These are phyloP conservation scores for Trichoderma gracile DNA, from an alignment of 2,329 filamentous ascomycete species.

Conservation along the genomic window DNA sequence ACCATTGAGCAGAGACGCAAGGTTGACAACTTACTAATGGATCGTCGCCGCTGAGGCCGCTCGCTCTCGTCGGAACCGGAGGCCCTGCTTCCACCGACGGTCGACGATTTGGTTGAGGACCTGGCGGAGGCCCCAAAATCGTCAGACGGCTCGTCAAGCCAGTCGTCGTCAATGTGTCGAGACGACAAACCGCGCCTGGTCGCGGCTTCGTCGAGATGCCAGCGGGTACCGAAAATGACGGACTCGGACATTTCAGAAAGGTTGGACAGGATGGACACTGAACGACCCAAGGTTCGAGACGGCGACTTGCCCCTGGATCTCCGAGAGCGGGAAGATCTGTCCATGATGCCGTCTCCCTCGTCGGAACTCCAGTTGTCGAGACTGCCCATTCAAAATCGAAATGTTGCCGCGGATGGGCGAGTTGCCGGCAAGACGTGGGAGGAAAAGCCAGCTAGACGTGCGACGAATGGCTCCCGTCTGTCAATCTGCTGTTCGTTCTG, in stretches of 20 bases:
- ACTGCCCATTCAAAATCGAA: constrained; percentile 1
- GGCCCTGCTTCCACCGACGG: too few species aligned
- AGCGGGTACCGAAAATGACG: background rate
- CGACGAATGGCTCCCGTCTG: background rate
- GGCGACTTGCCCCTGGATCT: constrained; percentile 49
- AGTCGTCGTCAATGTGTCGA: constrained; percentile 16
- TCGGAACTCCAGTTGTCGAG: constrained; percentile 8
- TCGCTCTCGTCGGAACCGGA: constrained; percentile 2
- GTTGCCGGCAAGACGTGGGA: background rate
- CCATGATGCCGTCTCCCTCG: constrained; percentile 40
- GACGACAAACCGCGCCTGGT: background rate
- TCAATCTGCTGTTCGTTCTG: background rate
- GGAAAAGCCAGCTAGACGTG: background rate
- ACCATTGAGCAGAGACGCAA: background rate
- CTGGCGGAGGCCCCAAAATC: background rate
- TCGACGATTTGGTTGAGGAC: too few species aligned
- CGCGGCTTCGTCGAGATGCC: background rate
- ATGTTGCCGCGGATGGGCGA: background rate
- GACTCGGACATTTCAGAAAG: constrained; percentile 35
- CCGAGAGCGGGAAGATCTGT: constrained; percentile 52
- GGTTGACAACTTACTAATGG: constrained; percentile 27
- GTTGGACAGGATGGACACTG: constrained; percentile 51
- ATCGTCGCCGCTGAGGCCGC: background rate
- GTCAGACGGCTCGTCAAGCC: constrained; percentile 4
- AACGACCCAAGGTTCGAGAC: constrained; percentile 44